Evolutionary conservation across 2,329 filamentous ascomycete genomes (phyloP).

Genomic region (Nothopassalora personata): DNA sequence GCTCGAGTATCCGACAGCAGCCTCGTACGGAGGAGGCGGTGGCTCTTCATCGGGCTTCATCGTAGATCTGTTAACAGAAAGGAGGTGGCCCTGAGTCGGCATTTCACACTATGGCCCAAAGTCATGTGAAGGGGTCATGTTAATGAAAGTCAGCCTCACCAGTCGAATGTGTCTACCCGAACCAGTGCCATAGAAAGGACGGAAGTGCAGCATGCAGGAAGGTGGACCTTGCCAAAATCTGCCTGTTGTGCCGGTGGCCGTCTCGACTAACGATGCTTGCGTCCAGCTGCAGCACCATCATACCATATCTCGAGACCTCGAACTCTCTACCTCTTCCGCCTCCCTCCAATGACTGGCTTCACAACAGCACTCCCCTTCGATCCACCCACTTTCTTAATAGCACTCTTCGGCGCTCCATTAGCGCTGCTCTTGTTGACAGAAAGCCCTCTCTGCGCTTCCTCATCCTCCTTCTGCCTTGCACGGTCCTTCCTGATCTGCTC

Average conservation of each 20-base stretch:
- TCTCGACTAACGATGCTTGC: too few species aligned
- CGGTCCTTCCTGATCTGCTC: slow-evolving; percentile 26
- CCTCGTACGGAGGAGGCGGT: background rate
- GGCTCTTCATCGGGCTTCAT: background rate
- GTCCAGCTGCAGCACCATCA: too few species aligned
- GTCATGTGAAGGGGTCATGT: too few species aligned
- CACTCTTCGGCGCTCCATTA: slow-evolving; percentile 9
- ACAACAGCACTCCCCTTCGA: slow-evolving; percentile 28
- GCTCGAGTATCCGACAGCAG: background rate
- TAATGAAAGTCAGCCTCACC: too few species aligned
- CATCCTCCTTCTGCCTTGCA: slow-evolving; percentile 16
- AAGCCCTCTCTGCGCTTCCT: slow-evolving; percentile 4
- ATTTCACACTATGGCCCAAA: too few species aligned
- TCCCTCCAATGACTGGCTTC: slow-evolving; percentile 25
- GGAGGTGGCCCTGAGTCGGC: too few species aligned
- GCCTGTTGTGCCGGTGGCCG: too few species aligned
- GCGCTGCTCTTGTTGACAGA: slow-evolving; percentile 1
- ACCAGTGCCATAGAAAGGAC: too few species aligned
- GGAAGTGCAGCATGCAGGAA: too few species aligned
- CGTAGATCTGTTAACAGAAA: too few species aligned
- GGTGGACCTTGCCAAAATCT: too few species aligned
- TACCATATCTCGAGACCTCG: background rate
- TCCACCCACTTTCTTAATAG: slow-evolving; percentile 16
- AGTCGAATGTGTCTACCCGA: too few species aligned
- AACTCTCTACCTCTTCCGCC: background rate